Evolutionary conservation across 306 rosid genomes (phyloP), one percentile per base, ranked within the genome.

Genomic region (cucumber (Cucumis sativus)): DNA sequence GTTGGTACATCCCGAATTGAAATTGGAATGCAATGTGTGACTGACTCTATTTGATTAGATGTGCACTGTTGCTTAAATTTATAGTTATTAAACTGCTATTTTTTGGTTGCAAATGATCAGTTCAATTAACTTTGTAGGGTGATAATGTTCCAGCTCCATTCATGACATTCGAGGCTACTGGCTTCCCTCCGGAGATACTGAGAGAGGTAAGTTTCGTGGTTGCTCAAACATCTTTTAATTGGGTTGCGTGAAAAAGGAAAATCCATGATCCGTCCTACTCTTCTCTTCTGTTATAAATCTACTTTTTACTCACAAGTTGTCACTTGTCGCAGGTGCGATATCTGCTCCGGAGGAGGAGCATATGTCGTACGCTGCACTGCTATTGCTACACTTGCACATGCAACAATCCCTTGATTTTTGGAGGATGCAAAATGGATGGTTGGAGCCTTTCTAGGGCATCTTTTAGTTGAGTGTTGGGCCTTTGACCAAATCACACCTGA

Each of bases 251-350:
- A 33, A n/a, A 57, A 37, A 39, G 16, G 23, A 71, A 23, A 72
- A 28, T 71, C 76, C 57, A 71, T 8, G 76, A 52, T 47, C 78
- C 33, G 20, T 33, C 52, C 37, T 57, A 79, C 84, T 69, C 77
- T 65, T 86, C 85, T 62, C 33, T 57, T 49, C 77, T 64, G 69
- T 68, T 45, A 61, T 82, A 76, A 60, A 47, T 74, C 49, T 58
- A 72, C 75, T 84, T 77, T 79, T 85, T 91, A 91, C 97, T 92
- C 85, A 88, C 89, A 41, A 88, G 83, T 86, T 88, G 85, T 93
- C 92, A 79, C 97, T 95, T 95, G 96, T 96, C 97, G 99, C 99
- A 96, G 99, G 97, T 96, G 98, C 99, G 99, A 96, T 96, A 96
- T 96, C 90, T 96, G 99, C 99, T 96, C 99, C 98, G 81, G 98